phyloP scores from a whole-genome alignment of 768 basidiomycete species.

The Naematelia aurantialba region DNA sequence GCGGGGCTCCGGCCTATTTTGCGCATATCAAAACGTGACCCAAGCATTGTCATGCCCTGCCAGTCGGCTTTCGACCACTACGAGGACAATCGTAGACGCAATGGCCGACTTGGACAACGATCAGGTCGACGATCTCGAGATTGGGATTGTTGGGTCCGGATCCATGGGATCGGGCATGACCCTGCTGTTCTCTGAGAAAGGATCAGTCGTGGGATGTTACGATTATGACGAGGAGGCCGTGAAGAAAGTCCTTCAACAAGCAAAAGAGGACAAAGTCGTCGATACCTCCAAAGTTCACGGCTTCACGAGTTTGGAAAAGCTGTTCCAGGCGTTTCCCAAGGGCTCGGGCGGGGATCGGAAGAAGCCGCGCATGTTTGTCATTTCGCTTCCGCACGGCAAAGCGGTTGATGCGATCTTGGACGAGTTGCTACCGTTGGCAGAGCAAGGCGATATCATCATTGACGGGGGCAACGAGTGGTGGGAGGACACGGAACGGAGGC shows the following conservation, averaged over 20 bases:
- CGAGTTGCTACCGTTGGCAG: slow-evolving; percentile 36
- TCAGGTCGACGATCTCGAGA: slow-evolving; percentile 29
- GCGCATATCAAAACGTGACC: no score
- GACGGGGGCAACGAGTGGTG: slow-evolving; percentile 51
- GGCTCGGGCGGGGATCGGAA: slow-evolving; percentile 9
- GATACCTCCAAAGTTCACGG: slow-evolving; percentile 28
- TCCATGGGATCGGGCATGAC: slow-evolving; percentile 45
- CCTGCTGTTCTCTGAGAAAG: slow-evolving; percentile 31
- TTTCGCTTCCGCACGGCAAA: slow-evolving; percentile 47
- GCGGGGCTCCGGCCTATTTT: no score
- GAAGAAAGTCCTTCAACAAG: slow-evolving; percentile 21
- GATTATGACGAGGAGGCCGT: slow-evolving; percentile 36
- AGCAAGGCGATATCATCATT: slow-evolving; percentile 46
- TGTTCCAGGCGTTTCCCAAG: slow-evolving; percentile 36
- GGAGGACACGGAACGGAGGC: slow-evolving; percentile 43
- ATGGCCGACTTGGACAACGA: slow-evolving; percentile 39
- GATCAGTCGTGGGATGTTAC: slow-evolving; percentile 32
- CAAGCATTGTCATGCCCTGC: no score
- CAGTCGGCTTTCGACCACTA: no score
- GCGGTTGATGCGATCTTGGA: slow-evolving; percentile 43
- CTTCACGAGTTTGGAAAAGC: slow-evolving; percentile 25
- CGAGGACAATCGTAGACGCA: no score
- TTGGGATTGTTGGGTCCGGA: slow-evolving; percentile 40
- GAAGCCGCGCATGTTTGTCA: slow-evolving; percentile 41
- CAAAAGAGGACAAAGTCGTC: slow-evolving; percentile 23